A percentile compares a stretch with the other conserved stretches of the same genome.
These are phyloP conservation scores for Aspergillus avenaceus DNA, from an alignment of 495 filamentous ascomycete species.

Conservation along the genomic window DNA sequence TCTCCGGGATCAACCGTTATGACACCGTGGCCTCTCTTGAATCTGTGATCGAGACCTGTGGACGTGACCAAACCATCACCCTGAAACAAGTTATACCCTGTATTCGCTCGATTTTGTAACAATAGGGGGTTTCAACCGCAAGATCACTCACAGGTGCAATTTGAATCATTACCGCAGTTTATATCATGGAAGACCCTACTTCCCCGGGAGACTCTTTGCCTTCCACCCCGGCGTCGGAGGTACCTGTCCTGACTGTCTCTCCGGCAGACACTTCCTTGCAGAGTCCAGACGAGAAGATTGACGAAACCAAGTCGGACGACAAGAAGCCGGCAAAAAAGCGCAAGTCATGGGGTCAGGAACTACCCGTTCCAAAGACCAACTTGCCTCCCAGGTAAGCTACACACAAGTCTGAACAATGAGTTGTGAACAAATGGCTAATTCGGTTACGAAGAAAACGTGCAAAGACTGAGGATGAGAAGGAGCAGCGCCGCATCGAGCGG, in stretches of 20 bases:
- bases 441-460: conserved; percentile 72
- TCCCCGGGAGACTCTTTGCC: conserved; percentile 33
- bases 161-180: conserved; percentile 3
- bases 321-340: conserved; percentile 91
- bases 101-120: conserved; percentile 1
- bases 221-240: conserved; percentile 26
- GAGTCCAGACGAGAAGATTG: conserved; percentile 22
- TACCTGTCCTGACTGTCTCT: conserved; percentile 44
- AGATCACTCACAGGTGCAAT: background rate
- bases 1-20: conserved; percentile 31
- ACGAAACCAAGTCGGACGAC: conserved; percentile 42
- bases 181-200: conserved; percentile 35
- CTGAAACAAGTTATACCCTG: background rate
- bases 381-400: conserved; percentile 84
- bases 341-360: conserved; percentile 98
- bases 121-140: no score
- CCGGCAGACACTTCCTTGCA: conserved; percentile 46
- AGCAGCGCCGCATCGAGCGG: conserved; percentile 94
- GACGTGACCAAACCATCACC: background rate
- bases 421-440: background rate
- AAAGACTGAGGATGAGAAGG: conserved; percentile 98
- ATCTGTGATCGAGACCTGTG: conserved; percentile 10
- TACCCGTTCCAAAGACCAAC: conserved; percentile 94
- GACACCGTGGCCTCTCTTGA: conserved; percentile 33
- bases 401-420: background rate